These are phyloP conservation scores for Alternaria conjuncta DNA, from an alignment of 2,329 filamentous ascomycete species.

Conservation along the genomic window DNA sequence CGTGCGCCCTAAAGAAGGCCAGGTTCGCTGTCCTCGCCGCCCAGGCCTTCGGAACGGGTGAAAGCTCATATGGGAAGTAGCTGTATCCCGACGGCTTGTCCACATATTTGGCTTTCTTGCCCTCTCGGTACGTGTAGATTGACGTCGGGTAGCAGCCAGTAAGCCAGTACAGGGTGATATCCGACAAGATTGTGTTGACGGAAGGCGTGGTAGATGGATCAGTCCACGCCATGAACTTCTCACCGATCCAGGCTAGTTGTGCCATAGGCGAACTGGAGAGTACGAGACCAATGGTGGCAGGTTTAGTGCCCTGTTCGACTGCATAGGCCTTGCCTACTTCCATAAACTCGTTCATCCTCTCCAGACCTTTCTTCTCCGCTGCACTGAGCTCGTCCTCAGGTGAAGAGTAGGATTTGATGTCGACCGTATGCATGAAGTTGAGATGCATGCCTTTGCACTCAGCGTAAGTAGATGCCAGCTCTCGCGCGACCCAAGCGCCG, in stretches of 20 bases:
- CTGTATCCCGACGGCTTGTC: slow-evolving; percentile 54
- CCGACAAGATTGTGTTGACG: slow-evolving; percentile 55
- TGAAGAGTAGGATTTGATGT: slow-evolving; percentile 17
- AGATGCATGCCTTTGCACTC: slow-evolving; percentile 56
- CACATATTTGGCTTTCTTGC: slow-evolving; percentile 34
- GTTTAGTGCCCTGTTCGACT: slow-evolving; percentile 60
- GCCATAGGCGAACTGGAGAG: slow-evolving; percentile 62
- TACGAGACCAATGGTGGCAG: slow-evolving; percentile 63
- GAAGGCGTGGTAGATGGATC: slow-evolving; percentile 49
- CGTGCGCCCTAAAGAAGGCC: slow-evolving; percentile 47
- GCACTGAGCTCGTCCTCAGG: slow-evolving; percentile 29
- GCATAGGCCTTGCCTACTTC: slow-evolving; percentile 58
- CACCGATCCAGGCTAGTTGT: slow-evolving; percentile 64
- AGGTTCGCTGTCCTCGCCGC: slow-evolving; percentile 48
- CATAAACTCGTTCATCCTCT: slow-evolving; percentile 50
- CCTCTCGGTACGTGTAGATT: slow-evolving; percentile 59
- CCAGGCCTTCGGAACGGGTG: slow-evolving; percentile 50
- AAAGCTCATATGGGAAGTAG: slow-evolving; percentile 53
- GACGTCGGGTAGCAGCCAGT: slow-evolving; percentile 57
- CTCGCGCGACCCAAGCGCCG: slow-evolving; percentile 54
- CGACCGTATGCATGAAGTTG: slow-evolving; percentile 37
- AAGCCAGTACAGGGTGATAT: slow-evolving; percentile 63
- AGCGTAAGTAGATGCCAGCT: slow-evolving; percentile 51
- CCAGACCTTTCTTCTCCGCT: slow-evolving; percentile 49
- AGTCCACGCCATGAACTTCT: slow-evolving; percentile 63